These are phyloP conservation scores for Arachnomyces sp. DNA, from an alignment of 2,329 filamentous ascomycete species.

Conservation along the genomic window DNA sequence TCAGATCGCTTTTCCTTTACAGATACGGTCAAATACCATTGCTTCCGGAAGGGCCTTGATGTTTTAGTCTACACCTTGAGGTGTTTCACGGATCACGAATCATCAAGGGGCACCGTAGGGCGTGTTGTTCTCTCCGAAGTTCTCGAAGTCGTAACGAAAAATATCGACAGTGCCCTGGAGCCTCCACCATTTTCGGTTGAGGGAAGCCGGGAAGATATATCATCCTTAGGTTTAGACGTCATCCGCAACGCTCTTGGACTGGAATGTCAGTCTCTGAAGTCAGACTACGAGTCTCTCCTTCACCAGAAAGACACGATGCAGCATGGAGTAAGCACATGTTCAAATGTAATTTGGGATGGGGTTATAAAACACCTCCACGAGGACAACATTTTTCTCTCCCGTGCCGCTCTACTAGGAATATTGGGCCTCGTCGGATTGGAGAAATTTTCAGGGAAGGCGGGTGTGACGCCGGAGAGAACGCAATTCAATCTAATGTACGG, in stretches of 20 bases:
- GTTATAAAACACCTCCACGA: slow-evolving; percentile 62
- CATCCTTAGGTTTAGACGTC: slow-evolving; percentile 53
- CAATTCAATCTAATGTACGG: slow-evolving; percentile 70
- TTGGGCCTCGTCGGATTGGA: slow-evolving; percentile 68
- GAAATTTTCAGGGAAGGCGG: slow-evolving; percentile 52
- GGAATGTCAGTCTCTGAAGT: slow-evolving; percentile 62
- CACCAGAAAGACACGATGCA: slow-evolving; percentile 52
- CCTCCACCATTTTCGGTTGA: slow-evolving; percentile 44
- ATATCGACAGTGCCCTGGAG: slow-evolving; percentile 51
- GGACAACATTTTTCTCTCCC: slow-evolving; percentile 64
- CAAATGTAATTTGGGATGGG: slow-evolving; percentile 69
- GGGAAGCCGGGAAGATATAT: slow-evolving; percentile 46
- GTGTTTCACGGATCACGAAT: slow-evolving; percentile 41
- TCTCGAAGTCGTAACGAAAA: slow-evolving; percentile 39
- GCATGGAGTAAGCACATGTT: slow-evolving; percentile 61
- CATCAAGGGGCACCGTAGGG: slow-evolving; percentile 38
- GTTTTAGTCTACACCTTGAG: slow-evolving; percentile 40
- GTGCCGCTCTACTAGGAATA: slow-evolving; percentile 63
- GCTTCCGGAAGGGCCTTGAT: slow-evolving; percentile 38
- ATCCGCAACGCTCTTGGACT: slow-evolving; percentile 60
- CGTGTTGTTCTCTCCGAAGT: slow-evolving; percentile 43
- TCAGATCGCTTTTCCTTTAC: slow-evolving; percentile 35
- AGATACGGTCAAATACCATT: slow-evolving; percentile 37
- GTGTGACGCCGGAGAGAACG: slow-evolving; percentile 46
- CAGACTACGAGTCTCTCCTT: slow-evolving; percentile 61